Evolutionary conservation across 2,329 filamentous ascomycete genomes (phyloP).

Genomic region (Fusarium tjaetaba): DNA sequence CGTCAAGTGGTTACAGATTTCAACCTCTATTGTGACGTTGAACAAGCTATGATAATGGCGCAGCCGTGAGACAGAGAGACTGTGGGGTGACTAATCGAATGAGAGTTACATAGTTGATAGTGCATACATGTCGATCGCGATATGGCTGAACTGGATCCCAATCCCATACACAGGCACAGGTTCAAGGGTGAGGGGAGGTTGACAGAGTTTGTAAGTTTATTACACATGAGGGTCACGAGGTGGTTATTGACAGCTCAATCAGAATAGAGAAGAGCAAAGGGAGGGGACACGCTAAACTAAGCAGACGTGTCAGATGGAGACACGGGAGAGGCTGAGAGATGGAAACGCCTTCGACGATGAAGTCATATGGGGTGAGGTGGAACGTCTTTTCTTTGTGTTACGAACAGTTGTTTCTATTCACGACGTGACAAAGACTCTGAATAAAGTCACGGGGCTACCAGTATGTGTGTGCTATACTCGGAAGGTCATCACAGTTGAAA

Average conservation of each 20-base stretch:
- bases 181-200: neutral
- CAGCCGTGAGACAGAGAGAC: conserved; percentile 3
- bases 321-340: conserved; percentile 26
- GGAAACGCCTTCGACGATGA: conserved; percentile 16
- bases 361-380: conserved; percentile 28
- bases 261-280: neutral
- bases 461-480: neutral
- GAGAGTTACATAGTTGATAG: neutral
- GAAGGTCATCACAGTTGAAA: conserved; percentile 5
- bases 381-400: conserved; percentile 11
- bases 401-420: neutral
- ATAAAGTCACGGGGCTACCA: conserved; percentile 2
- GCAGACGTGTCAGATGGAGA: conserved; percentile 27
- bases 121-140: conserved; percentile 2
- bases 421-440: neutral
- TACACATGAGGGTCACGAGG: conserved; percentile 26
- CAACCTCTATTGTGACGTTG: conserved; percentile 5
- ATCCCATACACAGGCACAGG: neutral
- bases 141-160: neutral
- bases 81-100: neutral
- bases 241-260: conserved; percentile 17
- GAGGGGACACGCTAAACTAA: conserved; percentile 5
- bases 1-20: neutral
- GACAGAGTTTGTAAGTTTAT: conserved; percentile 7
- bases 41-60: neutral